phyloP scores from a whole-genome alignment of 345 rosid genomes.

The rapeseed (Brassica napus) region DNA sequence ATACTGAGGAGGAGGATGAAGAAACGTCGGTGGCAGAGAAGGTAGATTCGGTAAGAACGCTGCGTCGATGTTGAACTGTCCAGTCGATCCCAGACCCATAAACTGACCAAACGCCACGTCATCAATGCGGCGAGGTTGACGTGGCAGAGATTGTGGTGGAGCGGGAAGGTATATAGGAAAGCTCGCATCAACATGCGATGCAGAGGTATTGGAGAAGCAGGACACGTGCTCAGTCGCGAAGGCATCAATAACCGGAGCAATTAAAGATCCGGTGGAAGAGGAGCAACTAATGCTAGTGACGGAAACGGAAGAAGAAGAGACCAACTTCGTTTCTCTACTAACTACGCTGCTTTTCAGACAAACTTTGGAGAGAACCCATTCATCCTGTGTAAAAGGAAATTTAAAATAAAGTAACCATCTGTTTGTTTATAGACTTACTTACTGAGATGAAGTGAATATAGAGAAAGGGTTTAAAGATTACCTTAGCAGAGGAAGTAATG shows the following conservation, averaged over 20 bases:
- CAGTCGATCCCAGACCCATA: conserved; percentile 3
- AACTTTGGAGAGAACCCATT: conserved; percentile 91
- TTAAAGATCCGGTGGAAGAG: conserved; percentile 38
- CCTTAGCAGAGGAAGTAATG: conserved; percentile 76
- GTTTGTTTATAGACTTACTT: no score
- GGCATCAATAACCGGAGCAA: conserved; percentile 20
- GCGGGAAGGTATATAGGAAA: conserved; percentile 18
- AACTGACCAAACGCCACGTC: conserved; percentile 28
- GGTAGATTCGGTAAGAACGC: conserved; percentile 26
- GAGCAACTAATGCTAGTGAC: conserved; percentile 22
- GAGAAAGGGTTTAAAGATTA: not conserved
- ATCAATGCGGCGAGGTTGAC: conserved; percentile 23
- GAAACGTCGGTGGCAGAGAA: conserved; percentile 35
- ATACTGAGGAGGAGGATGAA: conserved; percentile 20
- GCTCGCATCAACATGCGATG: conserved; percentile 40
- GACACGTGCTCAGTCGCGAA: conserved; percentile 85
- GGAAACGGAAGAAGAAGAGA: conserved; percentile 11
- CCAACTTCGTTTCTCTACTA: conserved; percentile 35
- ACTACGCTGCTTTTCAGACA: conserved; percentile 60
- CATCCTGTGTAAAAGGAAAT: conserved; percentile 53
- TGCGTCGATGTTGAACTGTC: conserved; percentile 11
- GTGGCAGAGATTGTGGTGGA: conserved; percentile 33
- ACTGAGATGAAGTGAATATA: not conserved
- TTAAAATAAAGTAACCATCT: no score
- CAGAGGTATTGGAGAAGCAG: conserved; percentile 93